Evolutionary conservation across 495 filamentous ascomycete species (phyloP).

Genomic region (Astrothelium macrocarpum): DNA sequence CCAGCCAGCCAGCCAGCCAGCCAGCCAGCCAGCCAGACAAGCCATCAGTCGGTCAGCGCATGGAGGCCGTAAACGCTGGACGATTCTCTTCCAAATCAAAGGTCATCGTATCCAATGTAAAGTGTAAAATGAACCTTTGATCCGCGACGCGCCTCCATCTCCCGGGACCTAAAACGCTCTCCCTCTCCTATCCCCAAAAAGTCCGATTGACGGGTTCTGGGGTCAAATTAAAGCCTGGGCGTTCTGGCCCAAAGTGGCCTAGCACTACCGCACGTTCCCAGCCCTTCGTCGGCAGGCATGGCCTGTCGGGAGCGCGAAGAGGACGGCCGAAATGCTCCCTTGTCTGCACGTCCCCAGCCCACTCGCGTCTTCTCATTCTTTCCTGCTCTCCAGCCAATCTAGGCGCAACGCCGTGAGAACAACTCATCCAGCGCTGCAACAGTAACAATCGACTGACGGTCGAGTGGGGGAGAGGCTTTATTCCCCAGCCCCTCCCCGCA

Average conservation of each 20-base stretch:
- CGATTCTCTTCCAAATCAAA: too few species aligned
- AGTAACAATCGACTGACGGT: background rate
- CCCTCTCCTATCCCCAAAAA: too few species aligned
- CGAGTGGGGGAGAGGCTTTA: too few species aligned
- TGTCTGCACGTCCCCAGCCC: background rate
- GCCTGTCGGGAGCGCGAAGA: background rate
- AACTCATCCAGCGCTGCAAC: slow-evolving; percentile 2
- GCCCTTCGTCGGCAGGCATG: background rate
- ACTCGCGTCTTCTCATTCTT: background rate
- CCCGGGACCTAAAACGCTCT: too few species aligned
- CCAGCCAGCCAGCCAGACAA: background rate
- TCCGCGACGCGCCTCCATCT: too few species aligned
- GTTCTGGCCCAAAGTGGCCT: background rate
- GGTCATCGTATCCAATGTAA: too few species aligned
- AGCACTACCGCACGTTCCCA: background rate
- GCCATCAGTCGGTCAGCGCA: background rate
- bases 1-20: background rate
- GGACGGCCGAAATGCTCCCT: background rate
- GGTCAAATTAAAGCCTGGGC: slow-evolving; percentile 2
- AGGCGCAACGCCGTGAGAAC: background rate
- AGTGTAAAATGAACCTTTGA: too few species aligned
- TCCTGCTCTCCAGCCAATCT: slow-evolving; percentile 1
- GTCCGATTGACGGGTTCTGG: too few species aligned
- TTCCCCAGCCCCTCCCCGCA: background rate
- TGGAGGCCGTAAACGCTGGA: background rate